Evolutionary conservation across 2,329 filamentous ascomycete species (phyloP), one percentile per base, ranked within the genome.

Genomic region (Mariannaea sp.): DNA sequence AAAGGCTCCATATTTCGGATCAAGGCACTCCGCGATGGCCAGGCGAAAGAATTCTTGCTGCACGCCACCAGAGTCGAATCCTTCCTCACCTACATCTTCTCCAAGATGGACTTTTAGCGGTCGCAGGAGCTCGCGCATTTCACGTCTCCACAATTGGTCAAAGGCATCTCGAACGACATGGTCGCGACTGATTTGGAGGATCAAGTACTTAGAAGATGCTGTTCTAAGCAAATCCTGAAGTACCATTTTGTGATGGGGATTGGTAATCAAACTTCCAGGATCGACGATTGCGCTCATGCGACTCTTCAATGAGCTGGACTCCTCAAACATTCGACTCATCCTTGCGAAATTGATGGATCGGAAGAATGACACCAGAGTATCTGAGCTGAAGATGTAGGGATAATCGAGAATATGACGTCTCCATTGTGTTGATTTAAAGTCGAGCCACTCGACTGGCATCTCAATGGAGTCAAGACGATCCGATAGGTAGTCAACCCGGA

Each of bases 41-140:
- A 97, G 74, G 13, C 91, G 85, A 74, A 99, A 97, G 69, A 96
- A 97, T 59, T 99, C 94, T 69, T 96, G 92, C 64, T 97, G 93
- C 1, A 99, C 92, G 58, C 94, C 94, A 36, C 94, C 94, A 42
- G 93, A 91, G 70, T 99, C 94, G 27, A 95, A 84, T 0, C 94
- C 94, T 69, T 95, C 87, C 70, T 97, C 94, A 24, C 91, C 90
- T 47, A 80, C 79, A 27, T 90, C 86, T 67, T 91, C 88, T 3
- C 92, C 92, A 52, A 97, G 83, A 44, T 90, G 87, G 7, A 99
- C 87, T 65, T 96, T 96, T 27, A 99, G 75, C 1, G 94, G 94
- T 20, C 91, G 84, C 65, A 93, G 77, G 3, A 97, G 76, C 72
- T 97, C 91, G 29, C 89, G 81, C 65, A 85, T 84, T 70, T 97